Conservation (phyloP, 2,329 filamentous ascomycete species). For the Aureobasidium mangrovei region DNA sequence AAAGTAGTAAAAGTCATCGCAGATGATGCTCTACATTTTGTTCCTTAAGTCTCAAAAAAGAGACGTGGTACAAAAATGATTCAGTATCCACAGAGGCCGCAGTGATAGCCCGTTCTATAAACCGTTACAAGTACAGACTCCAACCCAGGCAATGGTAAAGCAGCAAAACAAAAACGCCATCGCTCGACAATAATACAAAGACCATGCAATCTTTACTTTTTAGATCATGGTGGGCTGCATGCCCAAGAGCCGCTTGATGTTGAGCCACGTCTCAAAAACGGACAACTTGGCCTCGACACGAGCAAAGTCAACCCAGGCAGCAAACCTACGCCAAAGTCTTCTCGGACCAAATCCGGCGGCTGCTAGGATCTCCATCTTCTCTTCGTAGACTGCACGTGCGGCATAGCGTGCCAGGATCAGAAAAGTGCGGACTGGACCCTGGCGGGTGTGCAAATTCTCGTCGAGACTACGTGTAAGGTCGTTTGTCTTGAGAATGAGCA, state of each 20-base stretch:
- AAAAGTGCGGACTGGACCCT: slow-evolving; percentile 54
- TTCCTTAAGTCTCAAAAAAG: too few relatives aligned
- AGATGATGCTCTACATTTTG: too few relatives aligned
- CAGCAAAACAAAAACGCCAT: background rate
- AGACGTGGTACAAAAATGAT: background rate
- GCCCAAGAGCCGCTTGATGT: slow-evolving; percentile 42
- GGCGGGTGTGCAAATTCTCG: slow-evolving; percentile 71
- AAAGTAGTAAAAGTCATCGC: too few relatives aligned
- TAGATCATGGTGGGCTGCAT: slow-evolving; percentile 8
- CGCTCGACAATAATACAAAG: slow-evolving; percentile 4
- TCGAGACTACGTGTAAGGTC: slow-evolving; percentile 90
- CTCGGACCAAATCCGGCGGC: slow-evolving; percentile 44
- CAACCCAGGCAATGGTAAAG: background rate
- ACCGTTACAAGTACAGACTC: background rate
- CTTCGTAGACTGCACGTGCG: slow-evolving; percentile 53
- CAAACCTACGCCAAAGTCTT: slow-evolving; percentile 44
- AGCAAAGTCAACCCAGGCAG: slow-evolving; percentile 45
- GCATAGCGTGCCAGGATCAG: slow-evolving; percentile 58
- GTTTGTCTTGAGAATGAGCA: slow-evolving; percentile 95
- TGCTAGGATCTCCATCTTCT: slow-evolving; percentile 45
- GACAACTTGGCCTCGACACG: slow-evolving; percentile 50
- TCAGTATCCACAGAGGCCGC: background rate
- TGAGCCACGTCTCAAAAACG: slow-evolving; percentile 50
- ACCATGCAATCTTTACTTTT: background rate
- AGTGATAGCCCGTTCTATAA: background rate